A percentile compares a stretch with the other conserved stretches of the same genome.
phyloP scores from a whole-genome alignment of 2,329 filamentous ascomycete genomes.

The Fusarium xyrophilum region DNA sequence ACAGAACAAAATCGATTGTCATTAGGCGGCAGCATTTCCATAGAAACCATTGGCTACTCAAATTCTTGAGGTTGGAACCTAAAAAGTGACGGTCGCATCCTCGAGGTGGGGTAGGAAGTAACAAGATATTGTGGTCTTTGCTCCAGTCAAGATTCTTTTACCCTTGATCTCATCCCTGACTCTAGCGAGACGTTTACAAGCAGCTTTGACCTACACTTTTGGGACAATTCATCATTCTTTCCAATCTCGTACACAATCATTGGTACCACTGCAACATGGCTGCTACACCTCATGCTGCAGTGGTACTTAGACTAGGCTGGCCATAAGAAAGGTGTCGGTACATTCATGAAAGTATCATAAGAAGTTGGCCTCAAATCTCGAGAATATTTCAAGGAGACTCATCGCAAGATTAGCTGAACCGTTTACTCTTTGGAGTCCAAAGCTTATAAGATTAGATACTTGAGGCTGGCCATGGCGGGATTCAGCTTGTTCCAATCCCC shows the following conservation, averaged over 20 bases:
- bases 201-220: background rate
- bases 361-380: conserved; percentile 12
- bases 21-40: conserved; percentile 12
- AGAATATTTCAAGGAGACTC: conserved; percentile 14
- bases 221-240: background rate
- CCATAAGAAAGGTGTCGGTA: conserved; percentile 11
- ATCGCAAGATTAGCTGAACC: background rate
- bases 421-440: fast-evolving
- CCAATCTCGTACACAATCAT: background rate
- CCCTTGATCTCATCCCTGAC: background rate
- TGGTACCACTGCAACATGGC: conserved; percentile 13
- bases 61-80: background rate
- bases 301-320: no score
- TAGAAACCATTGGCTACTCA: background rate
- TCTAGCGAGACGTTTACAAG: background rate
- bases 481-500: conserved; percentile 20
- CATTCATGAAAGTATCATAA: conserved; percentile 13
- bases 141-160: background rate
- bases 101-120: background rate
- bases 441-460: background rate
- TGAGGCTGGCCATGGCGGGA: conserved; percentile 10
- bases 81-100: background rate
- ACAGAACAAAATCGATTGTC: background rate
- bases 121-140: background rate
- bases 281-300: conserved; percentile 13